Conservation (phyloP, 352 stramenopile genomes). For the Phytophthora foliorum region DNA sequence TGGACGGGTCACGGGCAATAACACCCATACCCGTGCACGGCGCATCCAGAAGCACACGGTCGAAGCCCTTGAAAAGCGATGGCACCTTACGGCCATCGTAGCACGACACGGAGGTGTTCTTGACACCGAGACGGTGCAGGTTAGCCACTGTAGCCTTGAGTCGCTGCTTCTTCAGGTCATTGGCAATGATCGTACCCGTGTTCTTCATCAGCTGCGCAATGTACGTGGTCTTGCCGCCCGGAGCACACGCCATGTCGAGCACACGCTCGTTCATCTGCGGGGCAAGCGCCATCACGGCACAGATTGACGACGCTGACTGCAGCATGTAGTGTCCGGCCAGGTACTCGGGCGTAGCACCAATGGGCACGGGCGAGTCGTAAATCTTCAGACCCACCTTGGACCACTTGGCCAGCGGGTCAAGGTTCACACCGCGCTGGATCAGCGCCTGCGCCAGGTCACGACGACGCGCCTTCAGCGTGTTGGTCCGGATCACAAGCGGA, state of each 20-base stretch:
- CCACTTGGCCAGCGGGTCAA: slow-evolving; percentile 99
- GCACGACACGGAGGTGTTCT: slow-evolving; percentile 98
- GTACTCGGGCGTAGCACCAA: slow-evolving; percentile 99
- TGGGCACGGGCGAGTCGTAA: slow-evolving; percentile 98
- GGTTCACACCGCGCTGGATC: slow-evolving; percentile 98
- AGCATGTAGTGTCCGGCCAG: slow-evolving; percentile 99
- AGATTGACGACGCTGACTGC: slow-evolving; percentile 98
- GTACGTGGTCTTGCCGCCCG: slow-evolving; percentile 99
- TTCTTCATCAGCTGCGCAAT: slow-evolving; percentile 99
- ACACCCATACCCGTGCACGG: slow-evolving; percentile 99
- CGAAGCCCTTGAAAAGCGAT: slow-evolving; percentile 96
- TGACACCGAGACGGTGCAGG: slow-evolving; percentile 98
- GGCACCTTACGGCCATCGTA: slow-evolving; percentile 97
- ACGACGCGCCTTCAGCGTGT: slow-evolving; percentile 99
- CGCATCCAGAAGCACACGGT: slow-evolving; percentile 98
- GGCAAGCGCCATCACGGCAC: slow-evolving; percentile 97
- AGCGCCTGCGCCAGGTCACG: slow-evolving; percentile 98
- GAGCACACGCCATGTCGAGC: slow-evolving; percentile 98
- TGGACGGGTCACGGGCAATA: slow-evolving; percentile 98
- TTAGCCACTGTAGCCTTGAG: slow-evolving; percentile 99
- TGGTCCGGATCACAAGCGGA: slow-evolving; percentile 99
- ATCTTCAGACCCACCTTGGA: slow-evolving; percentile 99
- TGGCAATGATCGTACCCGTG: slow-evolving; percentile 98
- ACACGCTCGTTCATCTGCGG: slow-evolving; percentile 98
- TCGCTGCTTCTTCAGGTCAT: slow-evolving; percentile 98